Conservation (phyloP, 225 moss, liverwort and hornwort genomes). For the Pseudisothecium myosuroides region DNA sequence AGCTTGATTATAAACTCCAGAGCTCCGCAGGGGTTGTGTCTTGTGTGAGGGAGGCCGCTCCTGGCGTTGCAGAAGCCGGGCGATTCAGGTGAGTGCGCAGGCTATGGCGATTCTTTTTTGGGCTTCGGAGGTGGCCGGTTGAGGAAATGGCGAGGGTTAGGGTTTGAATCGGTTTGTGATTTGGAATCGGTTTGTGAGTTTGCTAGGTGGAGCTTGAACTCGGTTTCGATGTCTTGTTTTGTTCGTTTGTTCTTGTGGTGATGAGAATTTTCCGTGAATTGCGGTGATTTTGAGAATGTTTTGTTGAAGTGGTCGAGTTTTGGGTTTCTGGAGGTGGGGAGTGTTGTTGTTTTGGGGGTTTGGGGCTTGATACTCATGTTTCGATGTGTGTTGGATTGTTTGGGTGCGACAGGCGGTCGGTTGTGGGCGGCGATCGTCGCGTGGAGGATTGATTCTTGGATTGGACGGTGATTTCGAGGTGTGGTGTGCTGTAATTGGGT, state of each 20-base stretch:
- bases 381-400: background rate
- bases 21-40: background rate
- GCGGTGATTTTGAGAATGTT: background rate
- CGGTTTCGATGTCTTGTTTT: background rate
- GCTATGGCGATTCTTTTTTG: background rate
- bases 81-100: background rate
- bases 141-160: background rate
- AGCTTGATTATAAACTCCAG: background rate
- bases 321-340: background rate
- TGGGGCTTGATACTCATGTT: background rate
- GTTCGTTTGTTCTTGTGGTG: background rate
- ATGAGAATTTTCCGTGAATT: background rate
- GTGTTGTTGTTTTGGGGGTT: background rate
- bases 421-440: background rate
- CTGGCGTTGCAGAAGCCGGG: background rate
- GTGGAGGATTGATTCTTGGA: background rate
- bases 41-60: background rate
- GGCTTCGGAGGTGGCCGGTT: background rate
- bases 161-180: background rate
- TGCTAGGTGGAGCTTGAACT: background rate
- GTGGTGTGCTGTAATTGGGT: background rate
- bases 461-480: background rate
- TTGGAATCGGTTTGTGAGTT: background rate
- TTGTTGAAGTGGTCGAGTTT: background rate
- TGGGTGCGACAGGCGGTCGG: background rate